A percentile compares a stretch with the other conserved stretches of the same genome.
These are phyloP conservation scores for Venturia aucupariae DNA, from an alignment of 2,329 filamentous ascomycete species.

Conservation along the genomic window DNA sequence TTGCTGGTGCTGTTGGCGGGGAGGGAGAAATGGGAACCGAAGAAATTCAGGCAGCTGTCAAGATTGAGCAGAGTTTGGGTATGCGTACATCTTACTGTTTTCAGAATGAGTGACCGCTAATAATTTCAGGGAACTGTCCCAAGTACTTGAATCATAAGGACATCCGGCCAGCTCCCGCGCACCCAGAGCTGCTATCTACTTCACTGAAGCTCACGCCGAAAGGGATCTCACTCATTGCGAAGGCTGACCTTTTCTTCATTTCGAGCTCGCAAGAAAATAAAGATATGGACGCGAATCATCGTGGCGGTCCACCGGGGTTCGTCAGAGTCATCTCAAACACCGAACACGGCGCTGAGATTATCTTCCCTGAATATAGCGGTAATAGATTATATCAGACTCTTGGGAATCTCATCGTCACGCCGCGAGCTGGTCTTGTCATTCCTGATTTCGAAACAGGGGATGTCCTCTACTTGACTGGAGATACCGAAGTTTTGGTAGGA, in stretches of 20 bases:
- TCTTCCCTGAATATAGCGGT: slow-evolving; percentile 78
- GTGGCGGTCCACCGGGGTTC: slow-evolving; percentile 67
- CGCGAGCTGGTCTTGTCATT: slow-evolving; percentile 59
- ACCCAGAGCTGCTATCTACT: slow-evolving; percentile 43
- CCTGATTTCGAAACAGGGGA: slow-evolving; percentile 66
- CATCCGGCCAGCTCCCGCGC: slow-evolving; percentile 46
- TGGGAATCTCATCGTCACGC: slow-evolving; percentile 62
- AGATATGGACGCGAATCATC: slow-evolving; percentile 76
- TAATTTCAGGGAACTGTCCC: slow-evolving; percentile 59
- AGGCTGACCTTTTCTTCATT: slow-evolving; percentile 70
- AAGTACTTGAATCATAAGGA: slow-evolving; percentile 75
- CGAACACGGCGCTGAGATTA: slow-evolving; percentile 39
- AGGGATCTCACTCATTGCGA: slow-evolving; percentile 50
- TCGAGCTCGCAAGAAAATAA: slow-evolving; percentile 47
- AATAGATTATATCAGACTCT: slow-evolving; percentile 78
- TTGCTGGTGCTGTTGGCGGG: slow-evolving; percentile 49
- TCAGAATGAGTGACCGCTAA: slow-evolving; percentile 15
- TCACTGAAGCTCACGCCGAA: slow-evolving; percentile 40
- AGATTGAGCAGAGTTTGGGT: slow-evolving; percentile 60
- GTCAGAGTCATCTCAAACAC: slow-evolving; percentile 55
- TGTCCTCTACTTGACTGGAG: slow-evolving; percentile 66
- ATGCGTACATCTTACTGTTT: slow-evolving; percentile 18
- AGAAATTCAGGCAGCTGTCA: slow-evolving; percentile 52
- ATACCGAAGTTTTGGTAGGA: slow-evolving; percentile 56
- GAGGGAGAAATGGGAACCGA: slow-evolving; percentile 22